These are phyloP conservation scores for Microsporum canis DNA, from an alignment of 2,329 filamentous ascomycete species.

Conservation along the genomic window DNA sequence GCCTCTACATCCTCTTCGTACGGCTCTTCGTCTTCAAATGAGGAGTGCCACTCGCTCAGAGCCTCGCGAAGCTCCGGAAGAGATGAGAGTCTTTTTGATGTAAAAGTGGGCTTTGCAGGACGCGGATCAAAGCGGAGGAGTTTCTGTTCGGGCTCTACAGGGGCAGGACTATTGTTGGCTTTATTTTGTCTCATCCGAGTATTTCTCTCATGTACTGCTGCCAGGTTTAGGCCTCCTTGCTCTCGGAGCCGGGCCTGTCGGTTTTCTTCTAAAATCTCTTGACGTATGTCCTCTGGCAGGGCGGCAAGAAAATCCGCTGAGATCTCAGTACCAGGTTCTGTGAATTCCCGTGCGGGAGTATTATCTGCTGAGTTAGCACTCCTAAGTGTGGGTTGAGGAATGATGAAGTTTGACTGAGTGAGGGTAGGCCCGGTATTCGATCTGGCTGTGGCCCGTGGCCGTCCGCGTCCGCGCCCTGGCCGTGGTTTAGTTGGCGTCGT, in stretches of 20 bases:
- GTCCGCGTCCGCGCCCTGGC: conserved; percentile 42
- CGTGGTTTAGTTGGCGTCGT: conserved; percentile 52
- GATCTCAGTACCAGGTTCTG: conserved; percentile 31
- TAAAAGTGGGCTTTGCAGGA: conserved; percentile 49
- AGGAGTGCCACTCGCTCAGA: conserved; percentile 62
- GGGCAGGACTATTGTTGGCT: conserved; percentile 1
- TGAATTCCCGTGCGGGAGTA: conserved; percentile 18
- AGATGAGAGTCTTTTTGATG: conserved; percentile 43
- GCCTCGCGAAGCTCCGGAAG: conserved; percentile 60
- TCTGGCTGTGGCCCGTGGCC: conserved; percentile 40
- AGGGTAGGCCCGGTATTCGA: conserved; percentile 48
- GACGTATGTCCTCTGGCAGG: conserved; percentile 67
- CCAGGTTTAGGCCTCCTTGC: conserved; percentile 40
- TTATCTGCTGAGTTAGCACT: conserved; percentile 14
- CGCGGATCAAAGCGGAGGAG: conserved; percentile 39
- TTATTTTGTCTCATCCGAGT: not conserved
- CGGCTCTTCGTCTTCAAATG: conserved; percentile 63
- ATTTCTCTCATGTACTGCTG: conserved; percentile 1
- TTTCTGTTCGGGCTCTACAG: conserved; percentile 23
- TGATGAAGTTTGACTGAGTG: conserved; percentile 62
- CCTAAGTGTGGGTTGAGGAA: conserved; percentile 19
- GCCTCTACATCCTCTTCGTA: conserved; percentile 67
- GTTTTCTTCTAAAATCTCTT: conserved; percentile 68
- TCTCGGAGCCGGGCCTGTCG: conserved; percentile 49
- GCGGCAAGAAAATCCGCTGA: conserved; percentile 68